These are phyloP conservation scores for Fusarium domesticum DNA, from an alignment of 2,329 filamentous ascomycete genomes.

Conservation along the genomic window DNA sequence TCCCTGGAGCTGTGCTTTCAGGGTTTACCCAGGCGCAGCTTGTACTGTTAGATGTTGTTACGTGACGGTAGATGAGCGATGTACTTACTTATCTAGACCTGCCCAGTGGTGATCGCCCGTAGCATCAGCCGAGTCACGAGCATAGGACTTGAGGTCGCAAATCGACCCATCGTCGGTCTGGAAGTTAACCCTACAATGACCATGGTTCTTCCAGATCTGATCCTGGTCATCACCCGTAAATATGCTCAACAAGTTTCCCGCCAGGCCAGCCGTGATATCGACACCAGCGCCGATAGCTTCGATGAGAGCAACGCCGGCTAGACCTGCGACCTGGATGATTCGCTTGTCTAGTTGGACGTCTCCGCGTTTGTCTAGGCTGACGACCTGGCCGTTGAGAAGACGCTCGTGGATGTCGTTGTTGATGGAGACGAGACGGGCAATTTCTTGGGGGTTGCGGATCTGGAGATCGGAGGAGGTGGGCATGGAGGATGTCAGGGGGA, in stretches of 20 bases:
- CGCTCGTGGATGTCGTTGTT: neutral
- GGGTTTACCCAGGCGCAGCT: conserved; percentile 1
- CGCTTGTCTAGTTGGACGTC: neutral
- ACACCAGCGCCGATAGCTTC: neutral
- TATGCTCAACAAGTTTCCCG: neutral
- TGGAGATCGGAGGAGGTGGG: too few relatives aligned
- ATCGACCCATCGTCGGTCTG: neutral
- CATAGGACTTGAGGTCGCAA: neutral
- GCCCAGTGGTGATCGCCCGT: neutral
- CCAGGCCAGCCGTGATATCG: neutral
- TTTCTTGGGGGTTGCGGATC: neutral
- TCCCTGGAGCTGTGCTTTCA: neutral
- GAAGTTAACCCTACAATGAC: neutral
- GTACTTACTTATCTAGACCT: neutral
- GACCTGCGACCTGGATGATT: neutral
- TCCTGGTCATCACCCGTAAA: neutral
- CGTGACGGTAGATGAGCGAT: neutral
- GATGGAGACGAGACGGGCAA: neutral
- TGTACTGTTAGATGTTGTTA: neutral
- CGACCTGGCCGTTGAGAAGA: neutral
- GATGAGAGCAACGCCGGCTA: neutral
- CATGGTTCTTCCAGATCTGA: conserved; percentile 1
- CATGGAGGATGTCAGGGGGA: too few relatives aligned
- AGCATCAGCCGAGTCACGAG: neutral
- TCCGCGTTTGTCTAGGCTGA: neutral